phyloP scores from a whole-genome alignment of 2,329 filamentous ascomycete genomes.

The Aspergillus sojae region DNA sequence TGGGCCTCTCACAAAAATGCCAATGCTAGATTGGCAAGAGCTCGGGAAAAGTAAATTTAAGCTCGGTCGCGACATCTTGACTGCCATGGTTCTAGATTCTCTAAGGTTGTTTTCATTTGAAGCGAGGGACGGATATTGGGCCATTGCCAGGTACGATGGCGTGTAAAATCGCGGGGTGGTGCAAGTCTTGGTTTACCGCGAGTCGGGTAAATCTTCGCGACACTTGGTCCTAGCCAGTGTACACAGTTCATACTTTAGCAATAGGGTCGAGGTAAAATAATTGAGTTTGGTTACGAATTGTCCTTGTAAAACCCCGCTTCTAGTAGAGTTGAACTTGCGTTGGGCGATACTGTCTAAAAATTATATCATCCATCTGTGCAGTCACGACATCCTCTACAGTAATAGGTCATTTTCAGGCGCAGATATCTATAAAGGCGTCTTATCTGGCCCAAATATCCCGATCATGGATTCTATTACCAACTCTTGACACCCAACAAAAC shows the following conservation, averaged over 20 bases:
- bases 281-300: neutral
- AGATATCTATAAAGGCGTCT: neutral
- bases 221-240: neutral
- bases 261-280: rapidly evolving
- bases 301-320: neutral
- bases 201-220: neutral
- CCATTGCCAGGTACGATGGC: neutral
- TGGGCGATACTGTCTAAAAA: neutral
- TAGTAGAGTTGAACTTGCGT: too few species aligned
- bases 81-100: neutral
- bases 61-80: neutral
- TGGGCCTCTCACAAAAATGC: neutral
- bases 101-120: neutral
- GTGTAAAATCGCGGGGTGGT: neutral
- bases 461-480: neutral
- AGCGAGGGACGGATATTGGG: neutral
- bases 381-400: neutral
- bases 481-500: neutral
- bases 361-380: neutral
- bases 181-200: neutral
- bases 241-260: neutral
- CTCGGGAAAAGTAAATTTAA: neutral
- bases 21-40: neutral
- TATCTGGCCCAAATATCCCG: neutral
- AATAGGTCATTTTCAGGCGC: neutral